Evolutionary conservation across 805 yeast species (phyloP), one percentile per base, ranked within the genome.

Genomic region (Metschnikowia koreensis): DNA sequence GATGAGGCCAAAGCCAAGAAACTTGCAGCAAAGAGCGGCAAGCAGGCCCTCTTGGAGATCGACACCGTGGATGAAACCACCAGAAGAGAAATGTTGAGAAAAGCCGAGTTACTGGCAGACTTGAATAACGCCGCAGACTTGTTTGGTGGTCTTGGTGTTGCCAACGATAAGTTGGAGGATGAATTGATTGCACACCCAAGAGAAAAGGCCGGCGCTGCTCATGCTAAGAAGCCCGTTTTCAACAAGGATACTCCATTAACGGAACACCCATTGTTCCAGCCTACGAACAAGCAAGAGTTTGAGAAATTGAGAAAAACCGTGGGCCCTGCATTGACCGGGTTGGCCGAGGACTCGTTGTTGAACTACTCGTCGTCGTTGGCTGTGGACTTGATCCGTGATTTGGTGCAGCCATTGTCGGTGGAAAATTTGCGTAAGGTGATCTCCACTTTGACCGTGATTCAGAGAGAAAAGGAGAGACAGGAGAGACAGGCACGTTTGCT

Each of bases 41-140:
- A 69, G 12, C 69, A 68, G 54, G 75, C 70, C 15, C 64, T 77
- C 45, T 60, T 81, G 62, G 87, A 83, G 43, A 77, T 87, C 56
- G 93, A 87, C 55, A 74, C 74, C 15, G 80, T 87, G 39, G 96
- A 89, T 67, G 87, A 82, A 58, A 76, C 75, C 56, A 84, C 93
- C n/a, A 80, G 89, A 64, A 81, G 76, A 60, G 91, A 87, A 64
- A 69, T 91, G 69, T 76, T 88, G 70, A 85, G 78, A 64, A 77
- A 86, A 67, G 96, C 94, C 17, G 96, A 93, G 71, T 63, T 89
- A 53, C 85, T 82, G 44, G 81, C 96, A 28, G 99, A 93, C 73
- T 76, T 93, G 68, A 89, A 89, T 69, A 89, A 89, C 66, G 98
- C 99, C 31, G 93, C 96, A 8, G 96, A 89, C 61, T 76, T 93